Conservation (phyloP, 345 rosid species). For the Psidium guajava region DNA sequence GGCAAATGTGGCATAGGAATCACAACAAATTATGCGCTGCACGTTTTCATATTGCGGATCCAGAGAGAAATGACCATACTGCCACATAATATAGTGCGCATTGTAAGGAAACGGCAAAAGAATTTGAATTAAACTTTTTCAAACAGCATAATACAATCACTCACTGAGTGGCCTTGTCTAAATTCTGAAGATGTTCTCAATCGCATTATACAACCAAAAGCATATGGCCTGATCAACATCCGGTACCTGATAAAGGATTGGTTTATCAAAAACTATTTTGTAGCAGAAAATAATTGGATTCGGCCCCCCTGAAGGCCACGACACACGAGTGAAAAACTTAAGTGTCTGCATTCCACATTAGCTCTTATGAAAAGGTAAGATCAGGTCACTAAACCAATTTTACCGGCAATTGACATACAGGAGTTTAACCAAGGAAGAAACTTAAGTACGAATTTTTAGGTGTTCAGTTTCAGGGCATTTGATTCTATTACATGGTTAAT, state of each 20-base stretch:
- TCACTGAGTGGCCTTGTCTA: slow-evolving; percentile 78
- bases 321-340: neutral
- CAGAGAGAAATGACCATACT: slow-evolving; percentile 97
- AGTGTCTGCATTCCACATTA: neutral
- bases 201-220: slow-evolving; percentile 85
- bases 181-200: slow-evolving; percentile 91
- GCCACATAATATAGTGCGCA: slow-evolving; percentile 15
- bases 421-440: neutral
- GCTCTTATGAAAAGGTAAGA: neutral
- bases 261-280: neutral
- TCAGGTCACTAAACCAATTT: neutral
- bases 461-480: neutral
- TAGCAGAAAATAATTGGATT: neutral
- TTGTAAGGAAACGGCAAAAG: neutral
- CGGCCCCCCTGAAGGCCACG: neutral
- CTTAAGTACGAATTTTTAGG: neutral
- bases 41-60: slow-evolving; percentile 98
- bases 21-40: slow-evolving; percentile 95
- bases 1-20: slow-evolving; percentile 89
- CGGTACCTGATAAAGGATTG: slow-evolving; percentile 46
- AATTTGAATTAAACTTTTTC: neutral
- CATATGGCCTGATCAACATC: slow-evolving; percentile 91
- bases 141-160: slow-evolving; percentile 10
- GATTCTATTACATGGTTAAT: neutral
- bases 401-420: neutral